Conservation (phyloP, 306 rosid genomes). For the Vicia sativa region DNA sequence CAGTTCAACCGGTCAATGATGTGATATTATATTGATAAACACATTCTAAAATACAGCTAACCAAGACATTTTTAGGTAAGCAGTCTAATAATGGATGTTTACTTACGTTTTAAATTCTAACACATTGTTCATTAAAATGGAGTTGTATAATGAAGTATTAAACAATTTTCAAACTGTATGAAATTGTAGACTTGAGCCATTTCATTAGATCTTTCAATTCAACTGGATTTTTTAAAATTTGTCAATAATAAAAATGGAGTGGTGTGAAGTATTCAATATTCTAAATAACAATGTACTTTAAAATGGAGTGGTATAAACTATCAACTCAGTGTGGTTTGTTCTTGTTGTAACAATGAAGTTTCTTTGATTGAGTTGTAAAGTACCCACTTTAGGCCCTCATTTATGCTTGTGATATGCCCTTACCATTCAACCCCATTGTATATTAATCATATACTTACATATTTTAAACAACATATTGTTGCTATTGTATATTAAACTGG, state of each 20-base stretch:
- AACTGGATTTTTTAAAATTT: constrained; percentile 2
- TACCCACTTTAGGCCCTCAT: constrained; percentile 11
- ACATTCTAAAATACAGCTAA: constrained; percentile 1
- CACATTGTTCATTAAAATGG: not conserved
- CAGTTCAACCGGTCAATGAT: not conserved
- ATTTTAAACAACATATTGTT: not conserved
- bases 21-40: constrained; percentile 16
- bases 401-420: constrained; percentile 1
- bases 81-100: not conserved
- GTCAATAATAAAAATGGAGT: not conserved
- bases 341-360: constrained; percentile 2
- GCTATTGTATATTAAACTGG: not conserved
- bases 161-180: not conserved
- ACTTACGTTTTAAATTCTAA: not conserved
- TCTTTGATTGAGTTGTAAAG: constrained; percentile 15
- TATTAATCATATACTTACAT: not conserved
- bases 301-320: constrained; percentile 1
- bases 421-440: not conserved
- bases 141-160: not conserved
- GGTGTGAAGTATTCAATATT: not conserved
- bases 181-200: not conserved
- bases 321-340: constrained; percentile 14
- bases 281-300: not conserved
- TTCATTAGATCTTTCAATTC: constrained; percentile 9
- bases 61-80: not conserved